Conservation (phyloP, 2,329 filamentous ascomycete genomes). For the Rugonectria rugulosa region DNA sequence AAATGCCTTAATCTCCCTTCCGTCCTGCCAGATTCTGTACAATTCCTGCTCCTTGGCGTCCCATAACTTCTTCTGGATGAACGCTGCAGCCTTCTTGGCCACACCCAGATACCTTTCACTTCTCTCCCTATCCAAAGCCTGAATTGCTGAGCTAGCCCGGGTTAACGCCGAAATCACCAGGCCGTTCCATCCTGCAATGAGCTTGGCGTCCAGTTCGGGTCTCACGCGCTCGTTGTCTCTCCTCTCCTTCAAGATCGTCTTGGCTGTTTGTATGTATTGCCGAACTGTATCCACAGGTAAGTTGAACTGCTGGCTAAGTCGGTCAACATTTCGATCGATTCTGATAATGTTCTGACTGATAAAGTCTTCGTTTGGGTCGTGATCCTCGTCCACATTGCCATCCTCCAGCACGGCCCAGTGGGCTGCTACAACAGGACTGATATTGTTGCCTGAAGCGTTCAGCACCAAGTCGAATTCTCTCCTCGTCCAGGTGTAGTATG, state of each 20-base stretch:
- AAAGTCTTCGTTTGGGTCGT: constrained; percentile 93
- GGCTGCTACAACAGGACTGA: constrained; percentile 76
- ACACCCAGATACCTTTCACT: constrained; percentile 68
- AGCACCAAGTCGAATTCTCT: constrained; percentile 85
- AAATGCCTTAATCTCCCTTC: constrained; percentile 74
- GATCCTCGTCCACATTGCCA: constrained; percentile 82
- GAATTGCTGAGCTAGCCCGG: constrained; percentile 74
- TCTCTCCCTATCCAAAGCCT: constrained; percentile 62
- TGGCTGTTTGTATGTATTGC: constrained; percentile 71
- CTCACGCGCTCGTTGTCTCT: constrained; percentile 77
- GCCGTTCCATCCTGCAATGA: constrained; percentile 87
- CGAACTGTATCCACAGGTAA: constrained; percentile 74
- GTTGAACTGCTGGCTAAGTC: constrained; percentile 78
- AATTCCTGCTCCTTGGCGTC: constrained; percentile 68
- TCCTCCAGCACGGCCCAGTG: constrained; percentile 86
- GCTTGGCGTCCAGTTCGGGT: constrained; percentile 86
- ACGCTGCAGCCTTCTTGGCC: constrained; percentile 73
- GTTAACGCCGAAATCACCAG: constrained; percentile 86
- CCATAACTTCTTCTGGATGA: constrained; percentile 79
- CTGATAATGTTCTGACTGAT: constrained; percentile 91
- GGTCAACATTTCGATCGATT: constrained; percentile 70
- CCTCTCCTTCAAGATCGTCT: constrained; percentile 72
- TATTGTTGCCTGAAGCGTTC: constrained; percentile 54
- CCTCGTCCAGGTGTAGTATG: constrained; percentile 92
- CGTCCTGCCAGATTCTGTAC: constrained; percentile 76